Base-by-base conservation (phyloP, 1,139 yeast species). In the Lodderomyces orthopsilosis region DNA sequence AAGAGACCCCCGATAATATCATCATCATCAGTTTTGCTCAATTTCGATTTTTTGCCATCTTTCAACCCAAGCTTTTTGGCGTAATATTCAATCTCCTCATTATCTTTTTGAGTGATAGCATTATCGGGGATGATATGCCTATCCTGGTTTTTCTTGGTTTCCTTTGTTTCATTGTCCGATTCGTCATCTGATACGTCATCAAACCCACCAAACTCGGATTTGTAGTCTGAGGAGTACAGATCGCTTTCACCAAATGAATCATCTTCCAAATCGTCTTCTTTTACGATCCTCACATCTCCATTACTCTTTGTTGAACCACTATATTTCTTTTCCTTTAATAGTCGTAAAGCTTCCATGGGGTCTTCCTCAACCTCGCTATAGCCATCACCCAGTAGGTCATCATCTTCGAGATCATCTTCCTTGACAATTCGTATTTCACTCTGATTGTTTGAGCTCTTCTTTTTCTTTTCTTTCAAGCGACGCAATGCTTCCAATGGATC, bases 31-130 rank as follows among this genome's bases (percentile, higher is more conserved):
- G 58, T 56, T 37, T 79, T 76, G 27, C 71, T 61, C 43, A 79
- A 65, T 43, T 65, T 68, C 4, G 66, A 48, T 14, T 63, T 62
- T 44, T 67, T 73, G 2, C 77, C 78, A 13, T 74, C 66, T 54
- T 84, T 85, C 53, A 85, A 60, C 1, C 95, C 95, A 13, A 91
- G 70, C 54, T 85, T 83, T 51, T 85, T 85, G 4, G 96, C 93
- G 58, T 88, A 91, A 56, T 82, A 88, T 23, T 77, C 81, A 65
- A 88, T 82, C 40, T 90, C 96, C 41, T 79, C 81, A 46, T 88
- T 94, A 54, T 88, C 95, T 49, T 76, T 73, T 42, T 69, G 69
- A 55, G 77, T 60, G 30, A 75, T 19, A 8, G 48, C 53, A 39
- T 44, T 28, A 19, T 26, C 45, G 32, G 32, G 17, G 7, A n/a